Evolutionary conservation across 345 rosid genomes (phyloP).

Genomic region (Salix exigua): DNA sequence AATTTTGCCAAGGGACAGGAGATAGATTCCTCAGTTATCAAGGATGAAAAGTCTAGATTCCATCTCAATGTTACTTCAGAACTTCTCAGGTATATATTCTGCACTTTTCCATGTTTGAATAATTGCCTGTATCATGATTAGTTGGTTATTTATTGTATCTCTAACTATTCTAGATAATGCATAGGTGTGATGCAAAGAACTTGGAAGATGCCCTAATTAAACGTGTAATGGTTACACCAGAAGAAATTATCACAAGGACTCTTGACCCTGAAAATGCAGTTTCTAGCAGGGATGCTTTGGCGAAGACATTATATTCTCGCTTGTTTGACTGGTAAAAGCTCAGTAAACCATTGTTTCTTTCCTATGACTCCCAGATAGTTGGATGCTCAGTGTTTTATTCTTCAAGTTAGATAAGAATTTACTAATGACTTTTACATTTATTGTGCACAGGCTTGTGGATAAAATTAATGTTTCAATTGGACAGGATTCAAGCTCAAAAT

Average conservation of each 20-base stretch:
- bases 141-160: not conserved
- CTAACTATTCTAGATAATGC: not conserved
- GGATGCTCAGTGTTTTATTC: not conserved
- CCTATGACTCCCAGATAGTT: not conserved
- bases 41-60: slow-evolving; percentile 79
- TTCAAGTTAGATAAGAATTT: not conserved
- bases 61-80: slow-evolving; percentile 75
- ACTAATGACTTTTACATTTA: not conserved
- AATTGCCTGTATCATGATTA: not conserved
- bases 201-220: slow-evolving; percentile 87
- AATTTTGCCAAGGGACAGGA: slow-evolving; percentile 87
- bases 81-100: slow-evolving; percentile 58
- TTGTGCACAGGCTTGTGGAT: slow-evolving; percentile 70
- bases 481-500: slow-evolving; percentile 90
- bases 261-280: slow-evolving; percentile 83
- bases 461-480: slow-evolving; percentile 86
- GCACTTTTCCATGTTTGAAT: not conserved
- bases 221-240: slow-evolving; percentile 98
- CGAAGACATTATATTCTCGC: slow-evolving; percentile 85
- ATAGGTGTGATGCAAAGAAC: slow-evolving; percentile 73
- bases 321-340: slow-evolving; percentile 85
- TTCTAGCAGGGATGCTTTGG: slow-evolving; percentile 88
- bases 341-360: not conserved
- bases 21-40: slow-evolving; percentile 79
- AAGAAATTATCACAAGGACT: slow-evolving; percentile 91